Percentiles rank a stretch among this genome's conserved stretches.
These are phyloP conservation scores for Glonium stellatum DNA, from an alignment of 495 filamentous ascomycete species.

Conservation along the genomic window DNA sequence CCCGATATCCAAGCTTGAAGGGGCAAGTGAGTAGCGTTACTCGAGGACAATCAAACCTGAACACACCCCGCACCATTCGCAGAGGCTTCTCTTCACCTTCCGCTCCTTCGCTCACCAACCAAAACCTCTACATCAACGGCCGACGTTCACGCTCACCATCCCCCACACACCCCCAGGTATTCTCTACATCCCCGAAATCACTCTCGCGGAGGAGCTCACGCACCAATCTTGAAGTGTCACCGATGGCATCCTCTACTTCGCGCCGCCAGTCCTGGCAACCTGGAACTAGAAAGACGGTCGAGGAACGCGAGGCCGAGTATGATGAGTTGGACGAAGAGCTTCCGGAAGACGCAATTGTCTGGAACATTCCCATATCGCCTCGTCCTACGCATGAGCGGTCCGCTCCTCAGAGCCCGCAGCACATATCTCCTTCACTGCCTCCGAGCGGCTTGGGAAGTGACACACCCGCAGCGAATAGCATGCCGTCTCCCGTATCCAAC, in stretches of 20 bases:
- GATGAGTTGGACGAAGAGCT: slow-evolving; percentile 77
- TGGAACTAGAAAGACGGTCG: slow-evolving; percentile 59
- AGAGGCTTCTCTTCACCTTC: slow-evolving; percentile 41
- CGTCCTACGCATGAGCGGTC: slow-evolving; percentile 61
- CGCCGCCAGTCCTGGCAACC: slow-evolving; percentile 63
- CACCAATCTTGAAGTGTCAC: slow-evolving; percentile 35
- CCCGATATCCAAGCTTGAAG: slow-evolving; percentile 37
- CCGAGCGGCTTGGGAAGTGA: slow-evolving; percentile 19
- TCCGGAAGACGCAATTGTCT: slow-evolving; percentile 82
- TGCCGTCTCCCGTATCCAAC: slow-evolving; percentile 1
- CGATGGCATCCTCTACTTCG: slow-evolving; percentile 31
- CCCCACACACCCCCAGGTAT: slow-evolving; percentile 14
- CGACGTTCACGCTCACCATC: slow-evolving; percentile 41
- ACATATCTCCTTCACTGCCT: slow-evolving; percentile 39
- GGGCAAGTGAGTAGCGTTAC: slow-evolving; percentile 32
- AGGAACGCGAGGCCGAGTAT: slow-evolving; percentile 80
- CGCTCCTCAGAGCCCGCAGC: slow-evolving; percentile 27
- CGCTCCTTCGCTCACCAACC: slow-evolving; percentile 36
- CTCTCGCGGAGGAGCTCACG: slow-evolving; percentile 22
- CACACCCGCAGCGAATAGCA: slow-evolving; percentile 1
- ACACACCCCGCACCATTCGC: slow-evolving; percentile 32
- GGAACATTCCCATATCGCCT: slow-evolving; percentile 94
- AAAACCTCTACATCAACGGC: slow-evolving; percentile 32
- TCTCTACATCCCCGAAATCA: slow-evolving; percentile 17
- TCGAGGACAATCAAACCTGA: slow-evolving; percentile 30